Percentiles rank a stretch among this genome's conserved stretches.
Evolutionary conservation across 1,284 basidiomycete genomes (phyloP).

Genomic region (Heterobasidion irregulare): DNA sequence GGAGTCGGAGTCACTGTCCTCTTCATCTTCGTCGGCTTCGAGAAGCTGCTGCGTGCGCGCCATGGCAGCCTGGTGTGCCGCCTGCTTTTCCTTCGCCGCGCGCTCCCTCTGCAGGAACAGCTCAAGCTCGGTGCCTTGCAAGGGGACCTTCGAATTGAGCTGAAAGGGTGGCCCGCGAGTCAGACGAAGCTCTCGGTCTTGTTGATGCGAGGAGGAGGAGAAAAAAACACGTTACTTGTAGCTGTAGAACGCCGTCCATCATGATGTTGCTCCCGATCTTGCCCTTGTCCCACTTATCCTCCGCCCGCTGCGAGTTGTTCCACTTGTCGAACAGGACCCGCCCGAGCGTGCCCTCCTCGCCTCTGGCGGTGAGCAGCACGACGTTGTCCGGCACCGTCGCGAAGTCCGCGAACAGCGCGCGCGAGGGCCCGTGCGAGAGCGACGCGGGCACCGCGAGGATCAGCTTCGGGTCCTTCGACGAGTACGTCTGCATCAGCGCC

Average conservation of each 20-base stretch:
- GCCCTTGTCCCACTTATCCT: constrained; percentile 82
- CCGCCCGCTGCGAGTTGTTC: constrained; percentile 71
- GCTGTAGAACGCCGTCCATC: constrained; percentile 59
- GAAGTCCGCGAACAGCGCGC: constrained; percentile 80
- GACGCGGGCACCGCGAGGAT: constrained; percentile 91
- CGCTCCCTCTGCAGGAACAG: constrained; percentile 74
- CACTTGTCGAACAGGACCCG: constrained; percentile 80
- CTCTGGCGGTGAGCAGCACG: constrained; percentile 71
- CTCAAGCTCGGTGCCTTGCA: constrained; percentile 83
- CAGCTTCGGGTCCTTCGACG: constrained; percentile 83
- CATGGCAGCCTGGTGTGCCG: constrained; percentile 79
- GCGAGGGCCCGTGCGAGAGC: constrained; percentile 88
- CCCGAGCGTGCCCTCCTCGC: constrained; percentile 77
- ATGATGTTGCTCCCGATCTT: constrained; percentile 79
- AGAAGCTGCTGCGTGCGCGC: constrained; percentile 83
- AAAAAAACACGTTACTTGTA: constrained; percentile 44
- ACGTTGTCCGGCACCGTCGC: constrained; percentile 78
- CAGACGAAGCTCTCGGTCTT: background rate
- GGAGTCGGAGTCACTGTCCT: constrained; percentile 53
- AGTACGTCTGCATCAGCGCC: constrained; percentile 75
- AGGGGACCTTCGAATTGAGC: constrained; percentile 85
- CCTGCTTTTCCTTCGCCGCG: constrained; percentile 77
- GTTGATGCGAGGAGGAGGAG: background rate
- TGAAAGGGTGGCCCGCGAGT: constrained; percentile 19
- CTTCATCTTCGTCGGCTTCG: constrained; percentile 79